Percentiles rank a stretch among this genome's conserved stretches.
These are phyloP conservation scores for Canariomyces notabilis DNA, from an alignment of 2,329 filamentous ascomycete genomes.

Conservation along the genomic window DNA sequence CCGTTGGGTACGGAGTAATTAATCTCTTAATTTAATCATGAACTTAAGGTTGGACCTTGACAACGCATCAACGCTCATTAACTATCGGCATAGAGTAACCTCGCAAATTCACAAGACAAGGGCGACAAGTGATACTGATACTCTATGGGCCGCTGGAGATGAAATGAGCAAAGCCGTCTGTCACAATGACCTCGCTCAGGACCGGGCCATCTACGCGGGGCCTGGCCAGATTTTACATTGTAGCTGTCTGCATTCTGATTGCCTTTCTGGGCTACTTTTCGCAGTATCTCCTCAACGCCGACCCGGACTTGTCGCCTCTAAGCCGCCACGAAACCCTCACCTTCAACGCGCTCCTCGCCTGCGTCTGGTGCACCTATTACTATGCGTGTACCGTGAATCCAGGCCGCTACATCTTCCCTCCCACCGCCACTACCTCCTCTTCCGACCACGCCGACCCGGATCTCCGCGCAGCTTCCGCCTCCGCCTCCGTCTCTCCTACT, in stretches of 20 bases:
- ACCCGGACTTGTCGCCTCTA: slow-evolving; percentile 56
- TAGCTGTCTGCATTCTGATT: slow-evolving; percentile 61
- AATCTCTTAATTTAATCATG: no score
- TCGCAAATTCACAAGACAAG: no score
- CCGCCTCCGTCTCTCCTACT: slow-evolving; percentile 2
- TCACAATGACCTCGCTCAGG: slow-evolving; percentile 21
- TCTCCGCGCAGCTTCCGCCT: slow-evolving; percentile 4
- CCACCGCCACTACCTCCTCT: slow-evolving; percentile 20
- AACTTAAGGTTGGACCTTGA: no score
- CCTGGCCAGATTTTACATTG: slow-evolving; percentile 59
- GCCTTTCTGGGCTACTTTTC: slow-evolving; percentile 66
- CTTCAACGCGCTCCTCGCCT: slow-evolving; percentile 62
- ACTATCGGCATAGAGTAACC: neutral
- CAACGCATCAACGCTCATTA: neutral
- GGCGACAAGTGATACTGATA: no score
- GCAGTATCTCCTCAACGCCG: slow-evolving; percentile 62
- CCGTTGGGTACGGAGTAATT: no score
- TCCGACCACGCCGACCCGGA: slow-evolving; percentile 18
- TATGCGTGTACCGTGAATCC: slow-evolving; percentile 53
- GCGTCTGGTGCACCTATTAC: slow-evolving; percentile 67
- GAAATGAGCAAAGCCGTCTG: slow-evolving; percentile 10
- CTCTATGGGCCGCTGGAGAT: slow-evolving; percentile 23
- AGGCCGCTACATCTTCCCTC: slow-evolving; percentile 48
- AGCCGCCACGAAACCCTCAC: slow-evolving; percentile 50
- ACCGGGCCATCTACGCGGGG: slow-evolving; percentile 36